A percentile compares a stretch with the other conserved stretches of the same genome.
Conservation (phyloP, 306 rosid genomes). For the Arachis stenosperma region DNA sequence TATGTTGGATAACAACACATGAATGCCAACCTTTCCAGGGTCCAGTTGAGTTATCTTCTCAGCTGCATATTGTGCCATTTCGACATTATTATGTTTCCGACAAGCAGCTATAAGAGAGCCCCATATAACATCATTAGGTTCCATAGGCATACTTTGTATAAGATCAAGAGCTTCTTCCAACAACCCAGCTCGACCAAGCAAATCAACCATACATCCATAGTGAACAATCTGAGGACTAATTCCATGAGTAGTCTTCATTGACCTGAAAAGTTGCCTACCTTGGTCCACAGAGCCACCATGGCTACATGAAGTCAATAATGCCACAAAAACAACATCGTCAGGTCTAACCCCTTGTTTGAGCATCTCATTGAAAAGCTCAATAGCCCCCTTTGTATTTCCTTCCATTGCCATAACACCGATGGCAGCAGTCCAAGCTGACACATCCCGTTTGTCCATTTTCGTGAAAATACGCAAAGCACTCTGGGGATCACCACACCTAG, state of each 20-base stretch:
- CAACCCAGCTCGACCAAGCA: constrained; percentile 71
- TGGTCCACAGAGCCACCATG: constrained; percentile 68
- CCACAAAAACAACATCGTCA: constrained; percentile 70
- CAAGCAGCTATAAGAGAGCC: constrained; percentile 82
- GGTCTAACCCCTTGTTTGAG: constrained; percentile 62
- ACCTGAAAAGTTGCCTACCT: constrained; percentile 58
- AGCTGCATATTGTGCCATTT: constrained; percentile 67
- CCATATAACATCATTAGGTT: constrained; percentile 77
- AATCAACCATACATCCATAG: constrained; percentile 86
- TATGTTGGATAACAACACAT: constrained; percentile 72
- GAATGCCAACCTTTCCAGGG: constrained; percentile 60
- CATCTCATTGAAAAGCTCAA: constrained; percentile 66
- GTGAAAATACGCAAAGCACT: constrained; percentile 62
- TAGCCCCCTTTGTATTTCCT: constrained; percentile 65
- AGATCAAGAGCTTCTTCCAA: constrained; percentile 69
- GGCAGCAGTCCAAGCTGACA: constrained; percentile 83
- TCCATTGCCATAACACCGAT: constrained; percentile 80
- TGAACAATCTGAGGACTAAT: constrained; percentile 65
- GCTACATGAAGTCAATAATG: constrained; percentile 71
- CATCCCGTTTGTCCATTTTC: constrained; percentile 58
- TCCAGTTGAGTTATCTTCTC: constrained; percentile 51
- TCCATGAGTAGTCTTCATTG: constrained; percentile 57
- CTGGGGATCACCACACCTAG: constrained; percentile 69
- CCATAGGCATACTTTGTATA: constrained; percentile 72
- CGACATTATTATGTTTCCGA: constrained; percentile 58